Evolutionary conservation across 2,329 filamentous ascomycete genomes (phyloP).

Genomic region (Sphaerulina vaccinii): DNA sequence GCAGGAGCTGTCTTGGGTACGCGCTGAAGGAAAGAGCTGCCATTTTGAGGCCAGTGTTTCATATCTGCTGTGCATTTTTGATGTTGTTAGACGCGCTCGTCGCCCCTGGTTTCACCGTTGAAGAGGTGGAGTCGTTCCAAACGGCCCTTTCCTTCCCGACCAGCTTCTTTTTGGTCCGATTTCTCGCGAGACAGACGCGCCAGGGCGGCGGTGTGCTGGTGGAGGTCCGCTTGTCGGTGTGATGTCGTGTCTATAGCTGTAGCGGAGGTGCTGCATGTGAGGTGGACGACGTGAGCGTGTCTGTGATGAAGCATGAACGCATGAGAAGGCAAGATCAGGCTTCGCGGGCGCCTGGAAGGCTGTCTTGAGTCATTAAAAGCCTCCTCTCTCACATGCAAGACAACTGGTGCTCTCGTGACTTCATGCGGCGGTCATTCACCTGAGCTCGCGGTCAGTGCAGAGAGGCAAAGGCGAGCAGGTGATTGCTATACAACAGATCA

Average conservation of each 20-base stretch:
- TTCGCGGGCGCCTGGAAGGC: no score
- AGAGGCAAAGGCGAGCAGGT: conserved; percentile 3
- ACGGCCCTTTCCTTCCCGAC: not conserved
- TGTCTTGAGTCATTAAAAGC: conserved; percentile 2
- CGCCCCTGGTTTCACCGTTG: conserved; percentile 4
- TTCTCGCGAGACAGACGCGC: not conserved
- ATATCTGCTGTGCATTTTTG: not conserved
- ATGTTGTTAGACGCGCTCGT: not conserved
- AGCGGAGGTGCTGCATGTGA: no score
- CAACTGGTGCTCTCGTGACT: conserved; percentile 1
- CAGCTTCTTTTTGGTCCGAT: not conserved
- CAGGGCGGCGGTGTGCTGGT: no score
- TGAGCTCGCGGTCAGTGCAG: not conserved
- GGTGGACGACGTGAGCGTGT: no score
- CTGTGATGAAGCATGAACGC: no score
- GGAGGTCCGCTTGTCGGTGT: no score
- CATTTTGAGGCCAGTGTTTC: conserved; percentile 3
- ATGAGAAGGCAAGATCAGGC: no score
- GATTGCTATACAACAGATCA: conserved; percentile 11
- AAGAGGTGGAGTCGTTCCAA: not conserved
- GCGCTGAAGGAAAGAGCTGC: not conserved
- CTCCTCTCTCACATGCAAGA: conserved; percentile 12
- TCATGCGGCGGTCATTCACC: conserved; percentile 6
- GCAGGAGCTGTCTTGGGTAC: not conserved
- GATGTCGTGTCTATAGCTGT: no score